Evolutionary conservation across 2,329 filamentous ascomycete genomes (phyloP).

Genomic region (Aspergillus costaricaensis): DNA sequence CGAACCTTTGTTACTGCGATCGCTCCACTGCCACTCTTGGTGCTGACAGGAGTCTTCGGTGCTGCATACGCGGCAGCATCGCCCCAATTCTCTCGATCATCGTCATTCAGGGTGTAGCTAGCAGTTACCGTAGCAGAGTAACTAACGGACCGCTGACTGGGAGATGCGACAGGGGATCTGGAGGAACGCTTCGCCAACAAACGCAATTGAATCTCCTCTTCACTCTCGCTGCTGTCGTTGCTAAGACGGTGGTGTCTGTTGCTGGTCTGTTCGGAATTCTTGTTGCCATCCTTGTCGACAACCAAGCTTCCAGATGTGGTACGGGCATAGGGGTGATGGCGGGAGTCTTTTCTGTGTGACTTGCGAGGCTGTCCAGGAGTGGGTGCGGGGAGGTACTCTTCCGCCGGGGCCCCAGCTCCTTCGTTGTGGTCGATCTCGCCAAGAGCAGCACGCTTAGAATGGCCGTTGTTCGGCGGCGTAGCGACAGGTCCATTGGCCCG

Average conservation of each 20-base stretch:
- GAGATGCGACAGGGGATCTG: conserved; percentile 65
- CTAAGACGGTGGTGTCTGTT: conserved; percentile 58
- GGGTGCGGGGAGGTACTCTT: conserved; percentile 90
- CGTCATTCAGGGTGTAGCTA: conserved; percentile 65
- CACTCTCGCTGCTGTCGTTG: conserved; percentile 64
- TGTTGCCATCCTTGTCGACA: conserved; percentile 35
- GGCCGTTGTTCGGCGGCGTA: conserved; percentile 79
- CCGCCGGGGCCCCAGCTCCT: conserved; percentile 49
- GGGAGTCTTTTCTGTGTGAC: conserved; percentile 72
- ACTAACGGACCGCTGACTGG: conserved; percentile 68
- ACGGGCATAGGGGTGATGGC: conserved; percentile 72
- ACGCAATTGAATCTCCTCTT: conserved; percentile 80
- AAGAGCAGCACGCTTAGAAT: conserved; percentile 78
- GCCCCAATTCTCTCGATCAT: conserved; percentile 70
- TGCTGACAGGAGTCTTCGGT: conserved; percentile 57
- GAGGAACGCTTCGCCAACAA: conserved; percentile 68
- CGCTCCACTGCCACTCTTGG: conserved; percentile 55
- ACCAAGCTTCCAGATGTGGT: conserved; percentile 51
- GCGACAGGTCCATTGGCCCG: conserved; percentile 69
- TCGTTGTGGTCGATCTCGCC: conserved; percentile 89
- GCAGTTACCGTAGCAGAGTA: conserved; percentile 74
- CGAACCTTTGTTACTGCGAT: conserved; percentile 66
- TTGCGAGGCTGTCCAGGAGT: conserved; percentile 96
- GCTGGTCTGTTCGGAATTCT: conserved; percentile 47
- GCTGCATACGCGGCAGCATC: conserved; percentile 31